Conservation (phyloP, 257 asterid species). For the Primulina tabacum region DNA sequence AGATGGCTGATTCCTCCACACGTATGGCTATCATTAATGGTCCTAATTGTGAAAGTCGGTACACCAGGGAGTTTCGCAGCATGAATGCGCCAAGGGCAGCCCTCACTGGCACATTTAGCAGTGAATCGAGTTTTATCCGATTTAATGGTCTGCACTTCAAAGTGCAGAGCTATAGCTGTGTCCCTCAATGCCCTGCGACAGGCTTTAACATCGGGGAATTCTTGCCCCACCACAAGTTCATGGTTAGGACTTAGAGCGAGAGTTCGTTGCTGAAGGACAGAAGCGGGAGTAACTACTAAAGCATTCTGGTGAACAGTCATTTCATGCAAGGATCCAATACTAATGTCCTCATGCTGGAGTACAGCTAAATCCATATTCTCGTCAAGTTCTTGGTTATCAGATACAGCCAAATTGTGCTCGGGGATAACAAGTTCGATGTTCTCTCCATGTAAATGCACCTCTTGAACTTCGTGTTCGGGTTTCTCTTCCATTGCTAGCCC, state of each 20-base stretch:
- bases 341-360: constrained; percentile 59
- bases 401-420: constrained; percentile 49
- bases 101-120: constrained; percentile 85
- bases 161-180: constrained; percentile 92
- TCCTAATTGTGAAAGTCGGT: constrained; percentile 86
- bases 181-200: constrained; percentile 91
- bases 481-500: constrained; percentile 56
- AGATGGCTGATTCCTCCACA: constrained; percentile 89
- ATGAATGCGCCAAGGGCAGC: constrained; percentile 95
- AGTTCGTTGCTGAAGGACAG: constrained; percentile 76
- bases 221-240: constrained; percentile 92
- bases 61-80: constrained; percentile 98
- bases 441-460: constrained; percentile 42
- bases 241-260: constrained; percentile 50
- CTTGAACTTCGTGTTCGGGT: constrained; percentile 51
- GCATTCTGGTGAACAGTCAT: constrained; percentile 46
- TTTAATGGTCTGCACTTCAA: constrained; percentile 87
- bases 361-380: constrained; percentile 68
- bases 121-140: constrained; percentile 92
- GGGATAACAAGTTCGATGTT: constrained; percentile 52
- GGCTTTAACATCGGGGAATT: constrained; percentile 83
- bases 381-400: constrained; percentile 63
- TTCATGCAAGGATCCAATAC: constrained; percentile 50
- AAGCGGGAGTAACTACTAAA: constrained; percentile 50
- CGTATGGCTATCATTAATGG: constrained; percentile 69